A percentile compares a stretch with the other conserved stretches of the same genome.
Conservation (phyloP, 352 stramenopile species). For the Thraustochytrium sp. region DNA sequence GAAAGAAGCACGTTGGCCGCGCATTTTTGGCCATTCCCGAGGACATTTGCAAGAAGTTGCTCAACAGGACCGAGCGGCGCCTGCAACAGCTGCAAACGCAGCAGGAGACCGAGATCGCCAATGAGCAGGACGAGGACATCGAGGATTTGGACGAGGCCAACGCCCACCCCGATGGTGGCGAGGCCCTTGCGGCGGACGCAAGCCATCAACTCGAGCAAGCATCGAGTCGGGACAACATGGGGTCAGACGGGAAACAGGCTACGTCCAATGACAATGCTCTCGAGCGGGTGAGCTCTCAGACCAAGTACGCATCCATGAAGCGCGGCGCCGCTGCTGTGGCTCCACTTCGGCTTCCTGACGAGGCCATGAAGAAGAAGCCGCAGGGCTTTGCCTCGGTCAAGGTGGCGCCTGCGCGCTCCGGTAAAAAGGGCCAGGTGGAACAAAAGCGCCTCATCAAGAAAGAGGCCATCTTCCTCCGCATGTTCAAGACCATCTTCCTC, state of each 20-base stretch:
- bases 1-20: neutral
- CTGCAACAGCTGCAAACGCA: conserved; percentile 3
- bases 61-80: conserved; percentile 1
- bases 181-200: too few relatives aligned
- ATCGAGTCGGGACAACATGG: too few relatives aligned
- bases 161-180: neutral
- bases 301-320: neutral
- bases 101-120: neutral
- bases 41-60: conserved; percentile 4
- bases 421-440: neutral
- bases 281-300: neutral
- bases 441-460: conserved; percentile 28
- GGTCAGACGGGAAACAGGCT: too few relatives aligned
- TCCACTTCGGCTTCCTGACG: neutral
- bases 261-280: neutral
- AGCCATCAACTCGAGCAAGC: too few relatives aligned
- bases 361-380: neutral
- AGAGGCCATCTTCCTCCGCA: neutral
- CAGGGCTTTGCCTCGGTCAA: neutral
- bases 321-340: neutral
- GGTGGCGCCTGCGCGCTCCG: neutral
- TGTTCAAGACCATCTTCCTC: neutral
- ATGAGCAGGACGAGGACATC: neutral
- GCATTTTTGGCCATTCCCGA: conserved; percentile 39
- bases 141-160: neutral